These are phyloP conservation scores for Biancaea sappan DNA, from an alignment of 306 rosid species.

Conservation along the genomic window DNA sequence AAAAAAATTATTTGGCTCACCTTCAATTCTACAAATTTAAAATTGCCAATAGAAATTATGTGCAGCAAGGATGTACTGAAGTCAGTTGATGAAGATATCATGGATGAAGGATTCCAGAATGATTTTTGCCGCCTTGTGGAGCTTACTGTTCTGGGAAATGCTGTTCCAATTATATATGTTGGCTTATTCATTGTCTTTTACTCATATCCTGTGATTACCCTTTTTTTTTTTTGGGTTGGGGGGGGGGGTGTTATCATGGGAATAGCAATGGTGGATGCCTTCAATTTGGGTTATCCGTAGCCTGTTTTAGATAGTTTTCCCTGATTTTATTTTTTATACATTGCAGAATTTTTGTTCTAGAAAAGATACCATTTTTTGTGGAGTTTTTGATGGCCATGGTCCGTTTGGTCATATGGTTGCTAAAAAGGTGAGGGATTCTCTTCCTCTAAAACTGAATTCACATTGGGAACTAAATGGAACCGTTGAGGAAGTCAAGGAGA, in stretches of 20 bases:
- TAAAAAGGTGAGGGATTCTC: constrained; percentile 95
- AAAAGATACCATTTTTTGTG: constrained; percentile 83
- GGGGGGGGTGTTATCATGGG: no score
- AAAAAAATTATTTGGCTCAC: constrained; percentile 16
- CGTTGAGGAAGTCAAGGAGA: constrained; percentile 71
- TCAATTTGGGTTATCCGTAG: constrained; percentile 7
- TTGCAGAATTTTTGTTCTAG: constrained; percentile 88
- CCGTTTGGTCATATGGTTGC: constrained; percentile 99
- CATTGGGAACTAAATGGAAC: constrained; percentile 73
- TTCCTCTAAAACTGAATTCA: constrained; percentile 85
- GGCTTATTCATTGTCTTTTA: background rate
- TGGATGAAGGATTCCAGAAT: constrained; percentile 15
- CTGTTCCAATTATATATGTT: background rate
- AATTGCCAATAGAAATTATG: background rate
- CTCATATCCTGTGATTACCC: background rate
- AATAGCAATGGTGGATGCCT: constrained; percentile 21
- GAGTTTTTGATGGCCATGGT: constrained; percentile 99
- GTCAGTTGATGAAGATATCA: background rate
- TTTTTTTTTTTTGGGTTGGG: background rate
- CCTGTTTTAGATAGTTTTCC: constrained; percentile 13
- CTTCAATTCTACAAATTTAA: background rate
- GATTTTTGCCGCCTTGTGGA: background rate
- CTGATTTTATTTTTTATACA: constrained; percentile 26
- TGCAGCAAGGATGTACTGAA: constrained; percentile 19
- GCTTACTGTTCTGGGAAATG: background rate